Percentiles rank a stretch among this genome's conserved stretches.
Evolutionary conservation across 345 rosid genomes (phyloP).

Genomic region (Kernera saxatilis): DNA sequence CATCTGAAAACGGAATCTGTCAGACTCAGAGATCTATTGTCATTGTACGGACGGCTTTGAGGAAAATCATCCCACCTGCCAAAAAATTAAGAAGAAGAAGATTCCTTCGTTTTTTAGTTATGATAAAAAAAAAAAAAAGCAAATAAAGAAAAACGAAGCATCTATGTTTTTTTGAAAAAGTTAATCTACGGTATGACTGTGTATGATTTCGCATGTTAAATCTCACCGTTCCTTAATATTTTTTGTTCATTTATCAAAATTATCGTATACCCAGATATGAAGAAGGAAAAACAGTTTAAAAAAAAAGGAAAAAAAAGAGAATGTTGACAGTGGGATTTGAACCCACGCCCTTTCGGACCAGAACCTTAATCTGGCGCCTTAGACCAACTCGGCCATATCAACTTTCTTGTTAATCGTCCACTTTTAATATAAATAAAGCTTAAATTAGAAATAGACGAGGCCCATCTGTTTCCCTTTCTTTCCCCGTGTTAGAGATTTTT

Average conservation of each 20-base stretch:
- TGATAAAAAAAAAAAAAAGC: background rate
- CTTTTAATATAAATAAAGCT: fast-evolving
- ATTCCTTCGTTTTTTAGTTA: background rate
- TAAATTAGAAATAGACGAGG: background rate
- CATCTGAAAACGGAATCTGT: constrained; percentile 49
- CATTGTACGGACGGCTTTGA: constrained; percentile 59
- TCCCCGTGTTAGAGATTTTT: no score
- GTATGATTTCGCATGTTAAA: background rate
- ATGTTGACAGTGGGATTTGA: constrained; percentile 95
- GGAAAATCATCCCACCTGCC: background rate
- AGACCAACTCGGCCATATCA: constrained; percentile 99
- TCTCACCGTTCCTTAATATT: background rate
- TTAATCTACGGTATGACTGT: background rate
- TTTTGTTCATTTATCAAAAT: background rate
- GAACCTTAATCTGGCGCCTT: constrained; percentile 99
- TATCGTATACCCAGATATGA: background rate
- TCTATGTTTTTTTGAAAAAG: background rate
- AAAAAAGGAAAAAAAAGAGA: background rate
- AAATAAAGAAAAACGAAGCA: background rate
- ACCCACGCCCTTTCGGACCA: constrained; percentile 99
- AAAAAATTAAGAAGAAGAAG: background rate
- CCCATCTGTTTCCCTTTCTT: no score
- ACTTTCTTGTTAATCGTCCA: background rate
- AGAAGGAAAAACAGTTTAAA: background rate
- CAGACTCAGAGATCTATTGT: constrained; percentile 47